phyloP scores from a whole-genome alignment of 1,284 basidiomycete genomes.

The Cryptococcus sp. region DNA sequence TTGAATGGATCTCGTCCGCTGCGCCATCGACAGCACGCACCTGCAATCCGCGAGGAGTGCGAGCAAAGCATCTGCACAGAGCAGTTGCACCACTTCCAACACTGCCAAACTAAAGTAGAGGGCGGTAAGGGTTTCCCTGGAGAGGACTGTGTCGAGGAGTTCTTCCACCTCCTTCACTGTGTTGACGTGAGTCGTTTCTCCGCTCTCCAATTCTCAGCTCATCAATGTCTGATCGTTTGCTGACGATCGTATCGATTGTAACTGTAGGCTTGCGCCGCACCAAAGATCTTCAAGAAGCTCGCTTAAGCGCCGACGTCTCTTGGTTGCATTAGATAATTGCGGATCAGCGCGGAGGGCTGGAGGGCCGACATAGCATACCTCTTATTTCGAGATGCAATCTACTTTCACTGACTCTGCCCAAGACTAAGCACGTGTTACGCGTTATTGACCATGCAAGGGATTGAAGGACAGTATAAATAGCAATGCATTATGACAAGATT shows the following conservation, averaged over 20 bases:
- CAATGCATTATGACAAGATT: no score
- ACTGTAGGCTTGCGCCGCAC: conserved; percentile 69
- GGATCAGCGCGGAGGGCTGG: neutral
- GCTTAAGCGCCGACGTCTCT: conserved; percentile 39
- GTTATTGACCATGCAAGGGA: no score
- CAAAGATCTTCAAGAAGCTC: conserved; percentile 70
- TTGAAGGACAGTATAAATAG: no score
- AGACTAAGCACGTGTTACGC: no score
- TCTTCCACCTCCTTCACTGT: conserved; percentile 71
- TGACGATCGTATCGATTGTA: neutral
- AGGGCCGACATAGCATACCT: conserved; percentile 1
- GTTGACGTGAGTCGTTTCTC: conserved; percentile 66
- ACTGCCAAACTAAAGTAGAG: conserved; percentile 78
- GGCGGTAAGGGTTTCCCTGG: conserved; percentile 77
- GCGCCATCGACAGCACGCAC: conserved; percentile 59
- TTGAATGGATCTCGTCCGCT: no score
- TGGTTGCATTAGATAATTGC: neutral
- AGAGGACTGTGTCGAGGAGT: conserved; percentile 89
- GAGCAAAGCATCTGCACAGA: conserved; percentile 68
- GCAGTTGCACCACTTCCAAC: conserved; percentile 79
- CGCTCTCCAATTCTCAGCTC: neutral
- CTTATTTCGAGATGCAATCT: no score
- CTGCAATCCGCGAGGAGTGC: conserved; percentile 73
- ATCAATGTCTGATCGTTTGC: neutral
- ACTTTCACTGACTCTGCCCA: no score